Conservation (phyloP, 257 asterid genomes). For the Pogostemon cablin region DNA sequence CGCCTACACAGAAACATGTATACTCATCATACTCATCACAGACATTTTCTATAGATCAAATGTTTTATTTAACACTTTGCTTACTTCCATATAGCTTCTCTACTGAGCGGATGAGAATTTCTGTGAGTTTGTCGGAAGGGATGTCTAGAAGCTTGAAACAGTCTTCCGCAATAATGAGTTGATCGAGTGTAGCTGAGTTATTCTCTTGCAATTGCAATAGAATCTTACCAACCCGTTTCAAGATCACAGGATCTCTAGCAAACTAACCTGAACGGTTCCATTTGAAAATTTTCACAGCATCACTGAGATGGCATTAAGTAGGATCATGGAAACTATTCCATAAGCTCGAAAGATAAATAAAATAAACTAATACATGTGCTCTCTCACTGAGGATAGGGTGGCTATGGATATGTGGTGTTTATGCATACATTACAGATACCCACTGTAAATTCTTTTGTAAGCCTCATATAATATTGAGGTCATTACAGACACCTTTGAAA, state of each 20-base stretch:
- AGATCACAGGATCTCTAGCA: constrained; percentile 68
- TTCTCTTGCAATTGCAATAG: constrained; percentile 48
- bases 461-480: no score
- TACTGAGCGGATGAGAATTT: constrained; percentile 44
- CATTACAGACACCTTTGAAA: no score
- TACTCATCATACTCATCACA: neutral
- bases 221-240: constrained; percentile 73
- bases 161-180: constrained; percentile 72
- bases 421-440: no score
- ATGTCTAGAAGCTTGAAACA: constrained; percentile 71
- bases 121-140: constrained; percentile 41
- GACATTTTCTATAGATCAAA: neutral
- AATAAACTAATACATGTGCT: no score
- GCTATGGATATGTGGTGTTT: no score
- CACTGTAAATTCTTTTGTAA: no score
- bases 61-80: constrained; percentile 4
- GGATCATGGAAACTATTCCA: no score
- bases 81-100: constrained; percentile 63
- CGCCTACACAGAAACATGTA: constrained; percentile 42
- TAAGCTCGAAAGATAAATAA: no score
- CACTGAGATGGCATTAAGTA: no score
- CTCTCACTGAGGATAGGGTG: no score
- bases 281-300: no score
- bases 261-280: constrained; percentile 68
- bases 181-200: constrained; percentile 34